phyloP scores from a whole-genome alignment of 345 rosid genomes.

The Gossypium australe region DNA sequence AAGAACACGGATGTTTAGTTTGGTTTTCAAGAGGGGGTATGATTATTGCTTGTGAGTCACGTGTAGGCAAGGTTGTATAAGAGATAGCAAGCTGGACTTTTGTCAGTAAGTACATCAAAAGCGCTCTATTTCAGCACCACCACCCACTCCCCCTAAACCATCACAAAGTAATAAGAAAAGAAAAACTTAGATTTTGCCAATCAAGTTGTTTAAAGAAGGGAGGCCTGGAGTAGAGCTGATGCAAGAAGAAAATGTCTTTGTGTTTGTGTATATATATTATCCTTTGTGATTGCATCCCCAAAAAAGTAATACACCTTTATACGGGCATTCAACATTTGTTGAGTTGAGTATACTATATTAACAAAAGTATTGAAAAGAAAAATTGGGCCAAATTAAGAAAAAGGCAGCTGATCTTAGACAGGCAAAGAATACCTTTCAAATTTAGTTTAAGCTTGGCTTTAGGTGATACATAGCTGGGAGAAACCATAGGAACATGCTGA shows the following conservation, averaged over 20 bases:
- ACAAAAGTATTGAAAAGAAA: not conserved
- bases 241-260: not conserved
- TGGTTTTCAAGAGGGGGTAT: constrained; percentile 8
- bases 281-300: too few relatives aligned
- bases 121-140: constrained; percentile 17
- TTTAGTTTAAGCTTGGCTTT: not conserved
- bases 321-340: too few relatives aligned
- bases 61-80: constrained; percentile 27
- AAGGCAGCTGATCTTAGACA: constrained; percentile 26
- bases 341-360: not conserved
- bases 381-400: constrained; percentile 24
- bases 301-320: too few relatives aligned
- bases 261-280: not conserved
- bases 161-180: constrained; percentile 2
- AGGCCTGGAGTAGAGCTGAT: not conserved
- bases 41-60: constrained; percentile 44
- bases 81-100: constrained; percentile 16
- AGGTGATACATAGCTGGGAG: too few relatives aligned
- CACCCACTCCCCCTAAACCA: constrained; percentile 22
- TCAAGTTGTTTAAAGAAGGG: not conserved
- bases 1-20: constrained; percentile 13
- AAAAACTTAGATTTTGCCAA: not conserved
- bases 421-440: not conserved
- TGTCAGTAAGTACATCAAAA: constrained; percentile 27
- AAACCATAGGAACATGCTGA: too few relatives aligned